phyloP scores from a whole-genome alignment of 495 filamentous ascomycete species.

The Aspergillus baeticus region DNA sequence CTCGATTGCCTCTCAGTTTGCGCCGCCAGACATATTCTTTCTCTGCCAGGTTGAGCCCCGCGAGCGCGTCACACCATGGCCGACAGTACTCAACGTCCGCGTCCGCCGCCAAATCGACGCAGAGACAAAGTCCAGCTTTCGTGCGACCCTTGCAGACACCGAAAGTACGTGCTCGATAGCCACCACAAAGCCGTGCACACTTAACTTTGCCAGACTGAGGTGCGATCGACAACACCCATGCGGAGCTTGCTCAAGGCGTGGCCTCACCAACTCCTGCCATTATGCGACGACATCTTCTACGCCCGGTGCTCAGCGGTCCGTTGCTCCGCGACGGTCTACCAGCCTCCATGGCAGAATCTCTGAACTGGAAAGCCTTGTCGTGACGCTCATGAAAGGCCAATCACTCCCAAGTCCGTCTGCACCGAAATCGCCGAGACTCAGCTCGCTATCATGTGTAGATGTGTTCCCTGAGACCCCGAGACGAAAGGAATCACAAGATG shows the following conservation, averaged over 20 bases:
- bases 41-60: neutral
- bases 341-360: neutral
- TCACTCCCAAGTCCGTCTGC: neutral
- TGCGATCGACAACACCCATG: neutral
- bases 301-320: neutral
- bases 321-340: neutral
- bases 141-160: neutral
- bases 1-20: neutral
- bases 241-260: neutral
- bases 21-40: no score
- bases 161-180: neutral
- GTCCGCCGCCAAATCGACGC: neutral
- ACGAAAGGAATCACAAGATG: neutral
- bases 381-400: neutral
- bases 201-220: neutral
- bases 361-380: neutral
- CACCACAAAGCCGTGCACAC: neutral
- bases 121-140: neutral
- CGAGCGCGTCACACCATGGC: neutral
- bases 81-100: neutral
- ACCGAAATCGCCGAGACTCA: neutral
- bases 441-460: neutral
- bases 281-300: neutral
- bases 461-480: neutral
- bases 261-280: neutral